phyloP scores from a whole-genome alignment of 805 yeast species.

The Blastobotrys muscicola region DNA sequence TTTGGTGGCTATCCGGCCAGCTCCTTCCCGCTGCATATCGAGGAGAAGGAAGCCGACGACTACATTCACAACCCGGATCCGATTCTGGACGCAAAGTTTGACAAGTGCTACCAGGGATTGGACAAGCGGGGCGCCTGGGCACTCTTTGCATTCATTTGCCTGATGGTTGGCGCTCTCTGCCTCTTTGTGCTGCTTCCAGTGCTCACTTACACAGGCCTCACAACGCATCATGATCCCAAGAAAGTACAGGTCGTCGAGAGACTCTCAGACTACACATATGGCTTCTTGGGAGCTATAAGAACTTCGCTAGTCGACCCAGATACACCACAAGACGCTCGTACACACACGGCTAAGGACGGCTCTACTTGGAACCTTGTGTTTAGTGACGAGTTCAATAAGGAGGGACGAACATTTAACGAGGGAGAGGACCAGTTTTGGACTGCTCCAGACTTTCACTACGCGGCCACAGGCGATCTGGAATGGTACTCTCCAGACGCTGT shows the following conservation, averaged over 20 bases:
- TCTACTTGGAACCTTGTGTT: conserved; percentile 68
- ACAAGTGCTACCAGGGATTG: conserved; percentile 30
- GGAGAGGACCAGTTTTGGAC: conserved; percentile 91
- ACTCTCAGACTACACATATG: conserved; percentile 49
- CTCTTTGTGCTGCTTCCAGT: conserved; percentile 76
- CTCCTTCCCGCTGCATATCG: conserved; percentile 80
- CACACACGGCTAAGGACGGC: conserved; percentile 51
- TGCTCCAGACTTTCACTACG: conserved; percentile 75
- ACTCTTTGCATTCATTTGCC: conserved; percentile 34
- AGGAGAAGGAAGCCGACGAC: conserved; percentile 92
- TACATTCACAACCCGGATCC: conserved; percentile 95
- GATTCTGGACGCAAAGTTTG: conserved; percentile 78
- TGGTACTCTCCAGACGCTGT: conserved; percentile 94
- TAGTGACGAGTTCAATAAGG: conserved; percentile 83
- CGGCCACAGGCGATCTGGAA: conserved; percentile 81
- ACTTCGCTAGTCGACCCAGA: conserved; percentile 61
- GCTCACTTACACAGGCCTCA: conserved; percentile 68
- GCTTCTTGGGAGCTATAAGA: conserved; percentile 49
- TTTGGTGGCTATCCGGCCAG: conserved; percentile 96
- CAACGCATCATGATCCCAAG: conserved; percentile 15
- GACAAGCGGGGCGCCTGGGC: conserved; percentile 30
- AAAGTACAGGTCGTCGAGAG: conserved; percentile 25
- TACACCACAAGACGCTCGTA: conserved; percentile 46
- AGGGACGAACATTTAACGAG: conserved; percentile 80
- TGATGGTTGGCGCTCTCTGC: conserved; percentile 51